Base-by-base conservation (phyloP, 1,284 basidiomycete genomes). In the Chalciporus sp. region DNA sequence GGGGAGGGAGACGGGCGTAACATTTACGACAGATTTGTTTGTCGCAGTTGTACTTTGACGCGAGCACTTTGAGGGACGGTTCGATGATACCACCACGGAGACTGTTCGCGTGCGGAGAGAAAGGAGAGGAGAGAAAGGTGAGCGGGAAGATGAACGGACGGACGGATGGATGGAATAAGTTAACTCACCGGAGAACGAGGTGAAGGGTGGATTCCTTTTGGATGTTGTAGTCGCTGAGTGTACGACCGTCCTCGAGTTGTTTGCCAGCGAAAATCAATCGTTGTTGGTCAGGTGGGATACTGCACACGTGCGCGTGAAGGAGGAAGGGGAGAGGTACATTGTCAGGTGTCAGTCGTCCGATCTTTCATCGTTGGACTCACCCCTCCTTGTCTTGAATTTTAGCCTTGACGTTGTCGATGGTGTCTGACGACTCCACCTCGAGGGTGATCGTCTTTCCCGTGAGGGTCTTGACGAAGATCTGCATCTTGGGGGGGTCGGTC, bases 11-110 rank as follows among this genome's bases (percentile, higher is more conserved):
- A 72, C 97, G 96, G 52, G 96, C 96, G 78, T 99, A 99, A 84
- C 97, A 98, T 79, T 98, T 98, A 77, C 96, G 95, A 87, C 96
- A 99, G 71, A 98, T 97, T 74, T 95, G 91, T 83, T 95, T 95
- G 77, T 95, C 93, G 75, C 93, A 95, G 78, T 98, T 98, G 85
- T 95, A 95, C 78, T 96, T 97, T 72, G 87, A 83, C 58, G 96
- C 96, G 61, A 98, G 86, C 52, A 95, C 94, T 80, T 98, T 98
- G 72, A 99, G 81, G 66, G 96, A 98, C 62, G 96, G 96, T 82
- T 99, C 96, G 67, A 99, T 99, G 81, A 99, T 94, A 61, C 96
- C 96, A 66, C 96, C 63, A 28, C 63, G 63, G 35, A 65, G 63
- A 53, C 63, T 64, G 26, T 27, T 60, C 10, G 58, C 33, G 29